Evolutionary conservation across 164 flowering plant species (phyloP).

Genomic region (Brasenia schreberi): DNA sequence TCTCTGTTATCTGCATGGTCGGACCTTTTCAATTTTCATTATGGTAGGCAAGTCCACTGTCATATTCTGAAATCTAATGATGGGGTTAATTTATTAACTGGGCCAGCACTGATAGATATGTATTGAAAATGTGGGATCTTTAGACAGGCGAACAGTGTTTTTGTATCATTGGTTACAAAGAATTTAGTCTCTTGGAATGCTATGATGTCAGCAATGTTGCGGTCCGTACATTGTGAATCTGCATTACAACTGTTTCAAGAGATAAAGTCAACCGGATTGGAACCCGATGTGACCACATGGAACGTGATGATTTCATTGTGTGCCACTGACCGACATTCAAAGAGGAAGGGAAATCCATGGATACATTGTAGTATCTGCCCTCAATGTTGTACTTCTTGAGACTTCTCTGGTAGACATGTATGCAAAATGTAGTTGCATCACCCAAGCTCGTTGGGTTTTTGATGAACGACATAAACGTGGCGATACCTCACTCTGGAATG

Average conservation of each 20-base stretch:
- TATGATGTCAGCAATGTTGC: slow-evolving; percentile 57
- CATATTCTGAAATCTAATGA: slow-evolving; percentile 22
- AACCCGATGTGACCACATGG: slow-evolving; percentile 67
- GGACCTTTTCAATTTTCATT: slow-evolving; percentile 16
- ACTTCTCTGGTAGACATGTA: slow-evolving; percentile 67
- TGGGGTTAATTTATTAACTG: slow-evolving; percentile 31
- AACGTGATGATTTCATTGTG: slow-evolving; percentile 63
- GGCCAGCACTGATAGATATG: slow-evolving; percentile 59
- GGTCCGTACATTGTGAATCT: slow-evolving; percentile 30
- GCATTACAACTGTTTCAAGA: slow-evolving; percentile 43
- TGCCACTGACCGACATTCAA: slow-evolving; percentile 21
- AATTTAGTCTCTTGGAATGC: slow-evolving; percentile 62
- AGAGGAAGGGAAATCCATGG: slow-evolving; percentile 58
- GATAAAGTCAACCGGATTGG: slow-evolving; percentile 30
- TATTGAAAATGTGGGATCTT: slow-evolving; percentile 58
- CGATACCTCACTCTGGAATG: slow-evolving; percentile 70
- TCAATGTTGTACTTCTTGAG: slow-evolving; percentile 23
- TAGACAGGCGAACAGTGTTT: slow-evolving; percentile 27
- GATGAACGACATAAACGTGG: slow-evolving; percentile 17
- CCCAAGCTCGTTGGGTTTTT: slow-evolving; percentile 31
- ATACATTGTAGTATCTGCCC: slow-evolving; percentile 22
- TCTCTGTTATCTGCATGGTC: slow-evolving; percentile 60
- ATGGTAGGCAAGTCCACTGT: slow-evolving; percentile 54
- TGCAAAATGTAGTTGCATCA: slow-evolving; percentile 55
- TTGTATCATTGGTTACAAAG: slow-evolving; percentile 30